Conservation (phyloP, 768 basidiomycete species). For the Leccinum ochraceum region DNA sequence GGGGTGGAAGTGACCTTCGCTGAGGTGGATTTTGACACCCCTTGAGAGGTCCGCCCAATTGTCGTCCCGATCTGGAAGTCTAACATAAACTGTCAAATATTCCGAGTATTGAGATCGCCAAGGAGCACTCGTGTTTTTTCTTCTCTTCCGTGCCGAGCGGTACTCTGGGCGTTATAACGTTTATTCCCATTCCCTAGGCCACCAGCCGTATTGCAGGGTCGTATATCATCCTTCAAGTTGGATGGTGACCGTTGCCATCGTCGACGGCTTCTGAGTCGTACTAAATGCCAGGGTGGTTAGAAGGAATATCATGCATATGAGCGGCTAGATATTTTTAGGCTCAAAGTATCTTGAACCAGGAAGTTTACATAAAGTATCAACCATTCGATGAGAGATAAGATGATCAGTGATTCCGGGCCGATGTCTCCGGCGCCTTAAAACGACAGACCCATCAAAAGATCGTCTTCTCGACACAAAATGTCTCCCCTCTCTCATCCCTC, state of each 20-base stretch:
- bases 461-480: slow-evolving; percentile 37
- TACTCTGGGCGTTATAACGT: not conserved
- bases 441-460: too few species aligned
- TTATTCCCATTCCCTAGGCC: not conserved
- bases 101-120: slow-evolving; percentile 1
- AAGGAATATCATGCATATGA: not conserved
- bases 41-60: slow-evolving; percentile 28
- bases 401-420: not conserved
- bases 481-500: slow-evolving; percentile 56
- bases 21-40: slow-evolving; percentile 15
- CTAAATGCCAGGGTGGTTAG: not conserved
- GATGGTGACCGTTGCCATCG: not conserved
- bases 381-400: slow-evolving; percentile 8
- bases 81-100: slow-evolving; percentile 11
- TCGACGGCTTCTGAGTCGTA: not conserved
- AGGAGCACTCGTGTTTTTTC: slow-evolving; percentile 1
- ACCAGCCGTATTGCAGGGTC: not conserved
- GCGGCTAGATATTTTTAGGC: not conserved
- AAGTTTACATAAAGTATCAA: not conserved
- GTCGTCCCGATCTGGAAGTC: slow-evolving; percentile 18
- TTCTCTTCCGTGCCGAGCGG: slow-evolving; percentile 7
- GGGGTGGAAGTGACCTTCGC: slow-evolving; percentile 13
- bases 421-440: too few species aligned
- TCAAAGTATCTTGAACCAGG: not conserved
- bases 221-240: not conserved